Percentiles rank a stretch among this genome's conserved stretches.
These are phyloP conservation scores for Stagonosporopsis vannaccii DNA, from an alignment of 2,329 filamentous ascomycete genomes.

Conservation along the genomic window DNA sequence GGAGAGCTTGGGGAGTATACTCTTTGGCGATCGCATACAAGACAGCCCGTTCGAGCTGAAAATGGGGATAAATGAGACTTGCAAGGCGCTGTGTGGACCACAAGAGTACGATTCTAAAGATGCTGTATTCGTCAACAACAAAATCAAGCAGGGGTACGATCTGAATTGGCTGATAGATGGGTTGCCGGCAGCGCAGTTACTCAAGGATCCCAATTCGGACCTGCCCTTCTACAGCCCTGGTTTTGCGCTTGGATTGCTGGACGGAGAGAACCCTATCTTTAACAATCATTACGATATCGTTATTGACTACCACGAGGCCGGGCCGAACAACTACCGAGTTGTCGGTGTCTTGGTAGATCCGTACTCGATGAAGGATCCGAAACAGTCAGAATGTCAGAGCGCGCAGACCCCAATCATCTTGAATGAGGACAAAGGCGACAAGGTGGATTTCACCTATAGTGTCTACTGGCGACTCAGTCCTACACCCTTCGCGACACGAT, in stretches of 20 bases:
- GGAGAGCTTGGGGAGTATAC: conserved; percentile 91
- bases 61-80: conserved; percentile 87
- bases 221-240: conserved; percentile 89
- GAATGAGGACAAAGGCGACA: conserved; percentile 66
- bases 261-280: conserved; percentile 66
- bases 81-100: conserved; percentile 77
- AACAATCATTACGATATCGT: conserved; percentile 97
- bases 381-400: conserved; percentile 69
- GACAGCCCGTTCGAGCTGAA: conserved; percentile 91
- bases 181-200: conserved; percentile 85
- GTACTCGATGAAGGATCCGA: conserved; percentile 69
- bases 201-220: conserved; percentile 76
- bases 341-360: conserved; percentile 92
- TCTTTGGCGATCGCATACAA: conserved; percentile 96
- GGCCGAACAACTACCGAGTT: conserved; percentile 77
- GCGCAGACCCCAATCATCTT: conserved; percentile 69
- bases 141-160: conserved; percentile 86
- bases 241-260: conserved; percentile 75
- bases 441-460: conserved; percentile 88
- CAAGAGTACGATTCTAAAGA: conserved; percentile 70
- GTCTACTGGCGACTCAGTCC: conserved; percentile 85
- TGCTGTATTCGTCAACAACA: conserved; percentile 80
- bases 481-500: conserved; percentile 94
- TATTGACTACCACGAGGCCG: conserved; percentile 88
- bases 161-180: conserved; percentile 97